Conservation (phyloP, 371 early-diverging fungal genomes). For the Apophysomyces variabilis region DNA sequence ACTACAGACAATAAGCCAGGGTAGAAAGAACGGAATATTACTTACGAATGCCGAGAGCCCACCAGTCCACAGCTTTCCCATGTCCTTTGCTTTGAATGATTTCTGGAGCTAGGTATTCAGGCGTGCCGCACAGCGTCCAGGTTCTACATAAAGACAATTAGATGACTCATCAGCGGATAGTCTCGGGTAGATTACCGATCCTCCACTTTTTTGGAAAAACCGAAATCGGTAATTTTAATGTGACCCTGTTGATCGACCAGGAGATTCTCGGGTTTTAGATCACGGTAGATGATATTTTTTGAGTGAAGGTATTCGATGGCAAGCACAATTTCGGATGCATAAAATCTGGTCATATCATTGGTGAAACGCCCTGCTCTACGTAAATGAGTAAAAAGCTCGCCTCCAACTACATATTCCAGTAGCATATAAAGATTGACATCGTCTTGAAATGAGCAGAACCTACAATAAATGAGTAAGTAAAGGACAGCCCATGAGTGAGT, state of each 20-base stretch:
- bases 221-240: constrained; percentile 95
- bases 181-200: constrained; percentile 31
- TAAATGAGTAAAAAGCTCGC: constrained; percentile 88
- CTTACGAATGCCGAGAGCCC: constrained; percentile 90
- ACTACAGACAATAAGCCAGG: constrained; percentile 32
- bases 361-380: constrained; percentile 81
- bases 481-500: neutral
- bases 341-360: constrained; percentile 77
- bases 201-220: constrained; percentile 79
- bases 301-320: constrained; percentile 83
- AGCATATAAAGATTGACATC: constrained; percentile 81
- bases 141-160: constrained; percentile 52
- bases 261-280: constrained; percentile 87
- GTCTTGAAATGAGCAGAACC: constrained; percentile 80
- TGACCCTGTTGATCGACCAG: constrained; percentile 85
- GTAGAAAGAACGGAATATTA: constrained; percentile 31
- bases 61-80: constrained; percentile 98
- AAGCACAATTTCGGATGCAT: constrained; percentile 64
- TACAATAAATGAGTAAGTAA: constrained; percentile 13
- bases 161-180: constrained; percentile 10
- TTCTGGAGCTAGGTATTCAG: constrained; percentile 98
- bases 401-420: constrained; percentile 90
- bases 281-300: constrained; percentile 84
- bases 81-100: constrained; percentile 98
- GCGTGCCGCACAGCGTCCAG: constrained; percentile 98